A percentile compares a stretch with the other conserved stretches of the same genome.
phyloP scores from a whole-genome alignment of 306 rosid genomes.

The Citrullus amarus region DNA sequence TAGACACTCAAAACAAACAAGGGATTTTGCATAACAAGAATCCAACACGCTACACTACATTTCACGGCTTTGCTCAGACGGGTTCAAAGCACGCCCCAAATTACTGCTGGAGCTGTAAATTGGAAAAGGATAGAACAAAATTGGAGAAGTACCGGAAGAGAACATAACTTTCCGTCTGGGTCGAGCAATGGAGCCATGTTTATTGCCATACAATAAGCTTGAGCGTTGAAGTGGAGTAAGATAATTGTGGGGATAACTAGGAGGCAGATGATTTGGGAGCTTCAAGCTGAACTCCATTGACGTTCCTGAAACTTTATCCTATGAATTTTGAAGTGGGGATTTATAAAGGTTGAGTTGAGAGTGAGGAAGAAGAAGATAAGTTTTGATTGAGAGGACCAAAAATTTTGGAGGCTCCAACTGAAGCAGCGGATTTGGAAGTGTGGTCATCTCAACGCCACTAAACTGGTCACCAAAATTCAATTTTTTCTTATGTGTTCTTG shows the following conservation, averaged over 20 bases:
- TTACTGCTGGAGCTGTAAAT: neutral
- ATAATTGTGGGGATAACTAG: slow-evolving; percentile 17
- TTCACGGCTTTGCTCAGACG: neutral
- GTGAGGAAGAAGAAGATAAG: neutral
- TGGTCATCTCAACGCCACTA: neutral
- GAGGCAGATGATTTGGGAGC: slow-evolving; percentile 12
- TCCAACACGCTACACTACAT: neutral
- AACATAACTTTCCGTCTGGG: slow-evolving; percentile 8
- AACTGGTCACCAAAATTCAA: neutral
- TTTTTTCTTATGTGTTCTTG: too few species aligned
- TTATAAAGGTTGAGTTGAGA: neutral
- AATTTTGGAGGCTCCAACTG: neutral
- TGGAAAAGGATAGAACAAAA: neutral
- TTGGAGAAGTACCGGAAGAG: slow-evolving; percentile 18
- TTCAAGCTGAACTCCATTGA: slow-evolving; percentile 32
- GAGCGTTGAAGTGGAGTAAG: slow-evolving; percentile 16
- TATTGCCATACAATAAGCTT: neutral
- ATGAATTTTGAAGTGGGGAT: neutral
- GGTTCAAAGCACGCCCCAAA: neutral
- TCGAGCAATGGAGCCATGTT: slow-evolving; percentile 7
- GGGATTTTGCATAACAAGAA: neutral
- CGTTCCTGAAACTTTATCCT: neutral
- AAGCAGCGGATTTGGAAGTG: neutral
- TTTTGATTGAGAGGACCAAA: slow-evolving; percentile 2
- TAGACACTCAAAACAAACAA: neutral